Percentiles rank a stretch among this genome's conserved stretches.
Conservation (phyloP, 768 basidiomycete species). For the Gymnopilus dilepis region DNA sequence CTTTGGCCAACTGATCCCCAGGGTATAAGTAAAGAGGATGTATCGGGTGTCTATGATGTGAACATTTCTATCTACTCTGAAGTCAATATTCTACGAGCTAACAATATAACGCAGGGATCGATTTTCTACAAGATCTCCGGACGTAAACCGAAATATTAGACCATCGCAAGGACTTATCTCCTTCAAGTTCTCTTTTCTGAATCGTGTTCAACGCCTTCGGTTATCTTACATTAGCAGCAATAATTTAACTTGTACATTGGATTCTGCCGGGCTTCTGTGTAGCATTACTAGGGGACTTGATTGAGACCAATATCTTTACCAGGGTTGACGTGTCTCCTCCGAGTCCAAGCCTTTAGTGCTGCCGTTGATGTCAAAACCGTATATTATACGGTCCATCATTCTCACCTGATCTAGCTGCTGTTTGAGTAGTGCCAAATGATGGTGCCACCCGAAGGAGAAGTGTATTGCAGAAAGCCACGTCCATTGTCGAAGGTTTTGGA, state of each 20-base stretch:
- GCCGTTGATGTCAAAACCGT: too few species aligned
- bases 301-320: too few species aligned
- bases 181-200: neutral
- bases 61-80: neutral
- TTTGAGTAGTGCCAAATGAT: too few species aligned
- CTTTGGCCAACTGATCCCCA: conserved; percentile 41
- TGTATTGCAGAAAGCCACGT: neutral
- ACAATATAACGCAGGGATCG: conserved; percentile 30
- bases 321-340: too few species aligned
- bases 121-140: conserved; percentile 42
- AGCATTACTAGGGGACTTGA: too few species aligned
- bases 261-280: too few species aligned
- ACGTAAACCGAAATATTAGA: conserved; percentile 1
- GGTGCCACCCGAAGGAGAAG: neutral
- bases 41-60: conserved; percentile 47
- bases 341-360: too few species aligned
- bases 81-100: neutral
- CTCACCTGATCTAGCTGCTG: too few species aligned
- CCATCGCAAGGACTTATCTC: neutral
- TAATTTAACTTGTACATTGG: too few species aligned
- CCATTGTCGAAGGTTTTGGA: neutral
- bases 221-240: too few species aligned
- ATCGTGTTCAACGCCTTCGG: too few species aligned
- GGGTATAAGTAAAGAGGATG: conserved; percentile 43
- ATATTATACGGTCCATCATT: too few species aligned